These are phyloP conservation scores for Mycena kentingensis DNA, from an alignment of 768 basidiomycete genomes.

Conservation along the genomic window DNA sequence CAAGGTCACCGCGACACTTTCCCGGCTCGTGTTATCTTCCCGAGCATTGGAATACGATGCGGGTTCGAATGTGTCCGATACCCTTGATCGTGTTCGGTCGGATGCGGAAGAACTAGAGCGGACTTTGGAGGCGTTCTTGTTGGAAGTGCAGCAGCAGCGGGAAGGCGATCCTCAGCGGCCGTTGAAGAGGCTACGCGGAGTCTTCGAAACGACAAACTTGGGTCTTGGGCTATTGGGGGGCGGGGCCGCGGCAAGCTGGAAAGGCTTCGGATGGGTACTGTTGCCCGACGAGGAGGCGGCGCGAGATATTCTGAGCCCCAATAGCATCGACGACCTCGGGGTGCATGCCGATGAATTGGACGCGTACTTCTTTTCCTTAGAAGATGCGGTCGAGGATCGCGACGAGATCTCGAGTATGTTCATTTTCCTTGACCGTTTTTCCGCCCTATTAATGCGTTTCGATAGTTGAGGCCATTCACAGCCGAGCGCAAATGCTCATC, in stretches of 20 bases:
- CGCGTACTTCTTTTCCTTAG: slow-evolving; percentile 46
- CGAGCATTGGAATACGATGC: slow-evolving; percentile 87
- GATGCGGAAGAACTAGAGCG: slow-evolving; percentile 78
- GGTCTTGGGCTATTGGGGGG: slow-evolving; percentile 82
- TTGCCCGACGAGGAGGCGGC: slow-evolving; percentile 51
- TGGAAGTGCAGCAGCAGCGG: slow-evolving; percentile 64
- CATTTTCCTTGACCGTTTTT: neutral
- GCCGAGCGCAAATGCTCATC: slow-evolving; percentile 51
- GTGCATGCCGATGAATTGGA: slow-evolving; percentile 50
- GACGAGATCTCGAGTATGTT: slow-evolving; percentile 42
- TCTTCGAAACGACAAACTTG: slow-evolving; percentile 62
- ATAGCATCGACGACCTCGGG: slow-evolving; percentile 57
- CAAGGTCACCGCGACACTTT: slow-evolving; percentile 86
- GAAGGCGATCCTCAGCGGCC: slow-evolving; percentile 27
- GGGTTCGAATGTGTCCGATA: slow-evolving; percentile 60
- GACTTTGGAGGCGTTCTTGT: slow-evolving; percentile 66
- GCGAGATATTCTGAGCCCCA: slow-evolving; percentile 48
- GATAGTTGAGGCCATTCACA: slow-evolving; percentile 44
- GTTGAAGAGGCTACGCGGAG: slow-evolving; percentile 60
- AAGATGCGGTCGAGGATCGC: slow-evolving; percentile 33
- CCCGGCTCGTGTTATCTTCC: slow-evolving; percentile 89
- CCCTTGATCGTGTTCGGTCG: slow-evolving; percentile 68
- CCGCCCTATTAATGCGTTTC: slow-evolving; percentile 3
- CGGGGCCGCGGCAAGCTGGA: slow-evolving; percentile 76
- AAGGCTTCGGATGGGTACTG: slow-evolving; percentile 81